Percentiles rank a stretch among this genome's conserved stretches.
phyloP scores from a whole-genome alignment of 2,329 filamentous ascomycete genomes.

The Claviceps humidiphila region DNA sequence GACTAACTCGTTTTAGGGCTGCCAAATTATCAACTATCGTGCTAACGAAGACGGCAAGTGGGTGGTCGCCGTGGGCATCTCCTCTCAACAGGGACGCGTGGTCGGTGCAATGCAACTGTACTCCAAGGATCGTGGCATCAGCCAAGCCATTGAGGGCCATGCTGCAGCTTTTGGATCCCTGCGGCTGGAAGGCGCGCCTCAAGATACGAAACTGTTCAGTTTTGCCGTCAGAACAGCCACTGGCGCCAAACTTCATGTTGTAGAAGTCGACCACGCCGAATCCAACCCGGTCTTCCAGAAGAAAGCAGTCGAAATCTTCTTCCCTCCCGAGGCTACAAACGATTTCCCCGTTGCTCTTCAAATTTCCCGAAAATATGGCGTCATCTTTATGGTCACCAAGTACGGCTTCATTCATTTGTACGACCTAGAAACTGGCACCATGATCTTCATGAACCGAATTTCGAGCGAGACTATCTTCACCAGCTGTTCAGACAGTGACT shows the following conservation, averaged over 20 bases:
- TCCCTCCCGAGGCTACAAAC: constrained; percentile 86
- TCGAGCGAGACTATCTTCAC: constrained; percentile 99
- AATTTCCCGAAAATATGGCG: constrained; percentile 89
- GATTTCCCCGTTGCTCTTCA: constrained; percentile 98
- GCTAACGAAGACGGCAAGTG: constrained; percentile 92
- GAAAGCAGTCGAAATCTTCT: constrained; percentile 96
- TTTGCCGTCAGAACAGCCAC: constrained; percentile 85
- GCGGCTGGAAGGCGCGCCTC: constrained; percentile 73
- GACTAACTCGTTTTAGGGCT: constrained; percentile 44
- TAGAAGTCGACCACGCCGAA: constrained; percentile 89
- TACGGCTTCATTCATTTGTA: constrained; percentile 99
- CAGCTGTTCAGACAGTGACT: constrained; percentile 70
- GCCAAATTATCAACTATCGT: constrained; percentile 99
- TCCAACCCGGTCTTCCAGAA: constrained; percentile 84
- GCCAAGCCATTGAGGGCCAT: constrained; percentile 94
- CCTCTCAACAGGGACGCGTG: constrained; percentile 82
- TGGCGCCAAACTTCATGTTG: constrained; percentile 91
- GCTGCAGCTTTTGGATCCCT: constrained; percentile 88
- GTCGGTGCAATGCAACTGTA: constrained; percentile 96
- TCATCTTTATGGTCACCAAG: constrained; percentile 96
- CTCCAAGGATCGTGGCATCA: constrained; percentile 90
- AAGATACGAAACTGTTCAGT: constrained; percentile 90
- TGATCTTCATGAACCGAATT: constrained; percentile 99
- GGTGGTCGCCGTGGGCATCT: constrained; percentile 96
- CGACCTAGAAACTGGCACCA: constrained; percentile 87